phyloP scores from a whole-genome alignment of 257 asterid genomes.

The Solanum acaule region DNA sequence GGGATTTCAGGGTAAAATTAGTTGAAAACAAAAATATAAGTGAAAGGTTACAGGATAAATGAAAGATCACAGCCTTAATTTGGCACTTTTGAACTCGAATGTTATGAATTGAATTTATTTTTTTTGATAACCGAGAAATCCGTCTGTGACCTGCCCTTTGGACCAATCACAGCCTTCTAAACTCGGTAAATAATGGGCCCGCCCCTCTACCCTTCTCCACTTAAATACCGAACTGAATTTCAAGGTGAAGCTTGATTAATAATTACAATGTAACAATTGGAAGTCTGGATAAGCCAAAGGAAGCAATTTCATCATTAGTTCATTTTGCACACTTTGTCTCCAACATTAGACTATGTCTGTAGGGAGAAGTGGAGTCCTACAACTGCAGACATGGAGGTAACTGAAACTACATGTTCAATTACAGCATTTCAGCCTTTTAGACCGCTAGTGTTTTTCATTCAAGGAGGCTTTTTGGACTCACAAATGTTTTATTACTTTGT shows the following conservation, averaged over 20 bases:
- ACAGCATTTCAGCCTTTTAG: not conserved
- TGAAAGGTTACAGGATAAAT: not conserved
- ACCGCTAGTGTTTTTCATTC: not conserved
- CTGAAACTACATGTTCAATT: not conserved
- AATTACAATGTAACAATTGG: not conserved
- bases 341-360: not conserved
- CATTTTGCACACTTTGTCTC: not conserved
- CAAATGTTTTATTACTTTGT: not conserved
- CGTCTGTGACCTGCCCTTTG: too few species aligned
- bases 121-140: too few species aligned
- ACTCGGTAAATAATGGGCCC: too few species aligned
- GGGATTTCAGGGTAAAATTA: not conserved
- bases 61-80: not conserved
- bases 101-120: not conserved
- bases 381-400: not conserved
- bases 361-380: not conserved
- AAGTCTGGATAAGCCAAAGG: not conserved
- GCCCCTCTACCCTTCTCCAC: too few species aligned
- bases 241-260: not conserved
- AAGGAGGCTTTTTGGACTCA: not conserved
- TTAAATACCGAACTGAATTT: not conserved
- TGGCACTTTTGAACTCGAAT: not conserved
- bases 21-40: not conserved
- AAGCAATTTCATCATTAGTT: not conserved
- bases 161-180: too few species aligned